These are phyloP conservation scores for Cercospora canescens DNA, from an alignment of 2,329 filamentous ascomycete genomes.

Conservation along the genomic window DNA sequence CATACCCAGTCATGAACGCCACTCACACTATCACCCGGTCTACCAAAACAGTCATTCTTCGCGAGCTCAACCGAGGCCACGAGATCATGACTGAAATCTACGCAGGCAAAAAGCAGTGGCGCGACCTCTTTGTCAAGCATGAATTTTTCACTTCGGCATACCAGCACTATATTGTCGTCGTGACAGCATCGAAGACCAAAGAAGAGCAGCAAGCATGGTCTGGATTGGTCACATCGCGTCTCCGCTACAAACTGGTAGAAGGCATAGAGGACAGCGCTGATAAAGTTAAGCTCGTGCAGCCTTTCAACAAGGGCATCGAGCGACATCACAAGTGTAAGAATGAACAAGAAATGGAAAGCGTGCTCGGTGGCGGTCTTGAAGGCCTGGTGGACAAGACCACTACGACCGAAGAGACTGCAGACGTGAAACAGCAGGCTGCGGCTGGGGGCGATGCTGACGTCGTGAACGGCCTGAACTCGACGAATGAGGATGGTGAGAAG, in stretches of 20 bases:
- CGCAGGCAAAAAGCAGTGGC: slow-evolving; percentile 75
- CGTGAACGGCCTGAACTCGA: slow-evolving; percentile 34
- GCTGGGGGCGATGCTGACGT: slow-evolving; percentile 38
- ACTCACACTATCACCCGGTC: slow-evolving; percentile 92
- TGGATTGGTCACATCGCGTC: slow-evolving; percentile 89
- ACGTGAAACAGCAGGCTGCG: slow-evolving; percentile 48
- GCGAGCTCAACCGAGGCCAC: slow-evolving; percentile 76
- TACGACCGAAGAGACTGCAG: slow-evolving; percentile 53
- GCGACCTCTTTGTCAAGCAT: slow-evolving; percentile 84
- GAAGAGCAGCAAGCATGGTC: slow-evolving; percentile 86
- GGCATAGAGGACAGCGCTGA: slow-evolving; percentile 76
- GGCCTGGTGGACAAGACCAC: slow-evolving; percentile 62
- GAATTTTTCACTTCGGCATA: slow-evolving; percentile 91
- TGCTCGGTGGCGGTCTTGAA: slow-evolving; percentile 62
- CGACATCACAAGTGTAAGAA: slow-evolving; percentile 70
- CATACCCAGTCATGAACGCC: slow-evolving; percentile 96
- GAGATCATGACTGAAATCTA: slow-evolving; percentile 80
- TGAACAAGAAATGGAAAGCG: slow-evolving; percentile 62
- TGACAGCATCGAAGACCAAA: slow-evolving; percentile 77
- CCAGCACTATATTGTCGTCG: slow-evolving; percentile 92
- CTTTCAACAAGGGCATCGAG: slow-evolving; percentile 91
- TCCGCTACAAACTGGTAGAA: slow-evolving; percentile 74
- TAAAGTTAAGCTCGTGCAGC: slow-evolving; percentile 75
- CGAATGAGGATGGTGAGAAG: slow-evolving; percentile 32
- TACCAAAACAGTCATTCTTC: slow-evolving; percentile 78